Percentiles rank a stretch among this genome's conserved stretches.
These are phyloP conservation scores for Dactylonectria estremocensis DNA, from an alignment of 2,329 filamentous ascomycete genomes.

Conservation along the genomic window DNA sequence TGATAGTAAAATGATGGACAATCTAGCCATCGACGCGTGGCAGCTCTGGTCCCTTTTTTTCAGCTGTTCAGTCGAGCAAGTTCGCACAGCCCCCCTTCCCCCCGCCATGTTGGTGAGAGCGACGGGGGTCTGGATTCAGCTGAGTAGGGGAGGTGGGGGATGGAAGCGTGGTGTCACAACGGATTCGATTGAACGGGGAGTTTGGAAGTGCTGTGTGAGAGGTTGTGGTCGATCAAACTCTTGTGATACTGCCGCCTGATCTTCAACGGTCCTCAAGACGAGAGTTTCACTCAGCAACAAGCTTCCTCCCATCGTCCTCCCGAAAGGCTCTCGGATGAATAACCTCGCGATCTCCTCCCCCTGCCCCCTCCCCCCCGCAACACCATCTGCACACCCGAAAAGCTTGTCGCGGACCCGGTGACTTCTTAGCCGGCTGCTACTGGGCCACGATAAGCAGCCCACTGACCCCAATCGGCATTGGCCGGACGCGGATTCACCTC, in stretches of 20 bases:
- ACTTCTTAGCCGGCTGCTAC: slow-evolving; percentile 17
- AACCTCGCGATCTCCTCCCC: slow-evolving; percentile 3
- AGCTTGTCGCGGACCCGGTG: slow-evolving; percentile 22
- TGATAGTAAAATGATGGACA: background rate
- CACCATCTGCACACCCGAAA: slow-evolving; percentile 5
- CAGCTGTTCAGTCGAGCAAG: background rate
- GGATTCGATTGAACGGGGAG: background rate
- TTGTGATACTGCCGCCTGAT: background rate
- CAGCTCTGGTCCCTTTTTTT: too few species aligned
- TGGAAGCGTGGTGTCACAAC: background rate
- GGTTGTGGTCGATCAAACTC: background rate
- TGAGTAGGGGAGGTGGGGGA: slow-evolving; percentile 10
- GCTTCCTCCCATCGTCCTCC: background rate
- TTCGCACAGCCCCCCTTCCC: slow-evolving; percentile 16
- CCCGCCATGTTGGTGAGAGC: slow-evolving; percentile 5
- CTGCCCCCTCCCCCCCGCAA: background rate
- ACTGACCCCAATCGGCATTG: slow-evolving; percentile 2
- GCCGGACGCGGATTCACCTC: slow-evolving; percentile 10
- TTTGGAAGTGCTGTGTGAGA: background rate
- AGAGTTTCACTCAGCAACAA: background rate
- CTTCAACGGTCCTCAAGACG: background rate
- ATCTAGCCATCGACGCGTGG: slow-evolving; percentile 7
- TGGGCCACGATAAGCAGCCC: slow-evolving; percentile 24
- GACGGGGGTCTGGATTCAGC: slow-evolving; percentile 9
- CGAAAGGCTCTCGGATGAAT: background rate